Evolutionary conservation across 2,329 filamentous ascomycete species (phyloP).

Genomic region (Ascochyta fabae): DNA sequence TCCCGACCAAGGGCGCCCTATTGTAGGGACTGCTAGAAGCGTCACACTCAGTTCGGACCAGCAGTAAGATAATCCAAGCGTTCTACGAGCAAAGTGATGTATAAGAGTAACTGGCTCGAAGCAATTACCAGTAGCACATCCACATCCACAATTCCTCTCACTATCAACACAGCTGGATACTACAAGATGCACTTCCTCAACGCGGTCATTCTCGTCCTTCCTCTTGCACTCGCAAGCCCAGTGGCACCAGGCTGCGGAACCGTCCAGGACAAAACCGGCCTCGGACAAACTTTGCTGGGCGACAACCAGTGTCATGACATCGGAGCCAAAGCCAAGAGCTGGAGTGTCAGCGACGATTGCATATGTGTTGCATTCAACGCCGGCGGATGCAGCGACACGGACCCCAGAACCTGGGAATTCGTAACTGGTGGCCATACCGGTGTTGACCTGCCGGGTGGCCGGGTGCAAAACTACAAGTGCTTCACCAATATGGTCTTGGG

Average conservation of each 20-base stretch:
- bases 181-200: not conserved
- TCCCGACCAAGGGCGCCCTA: not conserved
- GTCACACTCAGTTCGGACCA: not conserved
- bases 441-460: too few species aligned
- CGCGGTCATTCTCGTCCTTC: not conserved
- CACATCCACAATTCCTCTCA: too few species aligned
- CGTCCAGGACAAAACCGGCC: not conserved
- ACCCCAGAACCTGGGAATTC: too few species aligned
- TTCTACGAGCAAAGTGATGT: not conserved
- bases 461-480: too few species aligned
- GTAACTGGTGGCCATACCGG: too few species aligned
- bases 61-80: not conserved
- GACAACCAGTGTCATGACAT: not conserved
- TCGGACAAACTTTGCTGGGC: not conserved
- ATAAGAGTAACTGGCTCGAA: not conserved
- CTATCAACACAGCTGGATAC: not conserved
- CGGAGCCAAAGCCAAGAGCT: not conserved
- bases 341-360: not conserved
- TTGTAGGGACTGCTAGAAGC: not conserved
- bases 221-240: not conserved
- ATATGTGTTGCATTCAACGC: not conserved
- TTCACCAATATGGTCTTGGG: too few species aligned
- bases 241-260: not conserved
- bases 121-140: not conserved
- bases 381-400: not conserved